These are phyloP conservation scores for Penicillium crystallinum DNA, from an alignment of 495 filamentous ascomycete species.

Conservation along the genomic window DNA sequence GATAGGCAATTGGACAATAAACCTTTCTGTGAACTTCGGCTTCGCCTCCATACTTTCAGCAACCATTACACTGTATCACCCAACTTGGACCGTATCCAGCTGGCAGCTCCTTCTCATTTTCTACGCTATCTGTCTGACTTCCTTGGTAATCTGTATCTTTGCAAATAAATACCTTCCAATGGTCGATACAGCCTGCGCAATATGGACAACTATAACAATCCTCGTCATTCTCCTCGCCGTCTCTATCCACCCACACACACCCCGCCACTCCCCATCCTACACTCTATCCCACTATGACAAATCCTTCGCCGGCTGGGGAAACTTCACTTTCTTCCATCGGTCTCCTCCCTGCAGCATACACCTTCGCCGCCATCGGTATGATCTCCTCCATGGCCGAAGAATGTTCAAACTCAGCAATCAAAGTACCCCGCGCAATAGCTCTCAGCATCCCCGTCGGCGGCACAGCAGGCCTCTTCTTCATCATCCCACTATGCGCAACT, in stretches of 20 bases:
- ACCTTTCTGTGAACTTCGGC: conserved; percentile 63
- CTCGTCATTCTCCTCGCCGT: conserved; percentile 37
- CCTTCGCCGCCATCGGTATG: conserved; percentile 49
- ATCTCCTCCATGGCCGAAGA: conserved; percentile 50
- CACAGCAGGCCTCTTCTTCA: conserved; percentile 42
- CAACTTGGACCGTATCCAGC: conserved; percentile 45
- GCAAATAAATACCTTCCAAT: conserved; percentile 52
- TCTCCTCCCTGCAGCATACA: conserved; percentile 47
- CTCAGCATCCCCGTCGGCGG: conserved; percentile 40
- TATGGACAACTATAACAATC: conserved; percentile 36
- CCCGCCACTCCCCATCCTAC: conserved; percentile 39
- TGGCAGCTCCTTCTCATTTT: conserved; percentile 60
- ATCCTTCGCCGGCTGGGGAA: conserved; percentile 40
- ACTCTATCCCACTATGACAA: conserved; percentile 47
- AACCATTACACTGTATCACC: conserved; percentile 53
- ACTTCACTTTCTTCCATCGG: conserved; percentile 49
- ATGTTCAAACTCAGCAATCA: conserved; percentile 37
- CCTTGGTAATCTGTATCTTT: conserved; percentile 50
- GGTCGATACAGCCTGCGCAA: conserved; percentile 47
- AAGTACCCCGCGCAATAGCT: conserved; percentile 42
- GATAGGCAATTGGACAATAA: conserved; percentile 67
- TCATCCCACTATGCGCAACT: conserved; percentile 44
- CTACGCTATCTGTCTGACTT: conserved; percentile 50
- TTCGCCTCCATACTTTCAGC: conserved; percentile 54
- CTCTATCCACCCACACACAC: conserved; percentile 38